Percentiles rank a stretch among this genome's conserved stretches.
Conservation (phyloP, 805 yeast species). For the Kodamaea kakaduensis region DNA sequence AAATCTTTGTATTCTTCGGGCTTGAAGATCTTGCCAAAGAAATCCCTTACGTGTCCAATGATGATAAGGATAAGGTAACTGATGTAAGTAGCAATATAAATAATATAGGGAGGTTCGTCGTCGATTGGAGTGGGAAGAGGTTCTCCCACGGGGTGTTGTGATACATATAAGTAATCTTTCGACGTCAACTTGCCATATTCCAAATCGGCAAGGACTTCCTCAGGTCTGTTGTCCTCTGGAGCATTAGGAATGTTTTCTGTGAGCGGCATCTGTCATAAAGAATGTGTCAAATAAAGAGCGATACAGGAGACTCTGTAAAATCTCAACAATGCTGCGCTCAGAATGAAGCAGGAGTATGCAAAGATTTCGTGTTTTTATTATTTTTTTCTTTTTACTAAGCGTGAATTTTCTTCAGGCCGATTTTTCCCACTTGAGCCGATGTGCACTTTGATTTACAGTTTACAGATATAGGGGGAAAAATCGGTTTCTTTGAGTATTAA, state of each 20-base stretch:
- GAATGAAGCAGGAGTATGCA: background rate
- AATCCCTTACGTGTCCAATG: slow-evolving; percentile 88
- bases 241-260: slow-evolving; percentile 33
- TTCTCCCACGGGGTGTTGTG: slow-evolving; percentile 52
- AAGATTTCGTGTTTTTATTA: slow-evolving; percentile 4
- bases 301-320: slow-evolving; percentile 6
- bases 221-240: slow-evolving; percentile 32
- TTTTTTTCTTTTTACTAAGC: slow-evolving; percentile 5
- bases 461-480: slow-evolving; percentile 1
- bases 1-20: slow-evolving; percentile 63
- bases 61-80: slow-evolving; percentile 80
- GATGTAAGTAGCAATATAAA: slow-evolving; percentile 77
- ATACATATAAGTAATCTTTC: slow-evolving; percentile 58
- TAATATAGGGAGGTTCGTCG: slow-evolving; percentile 85
- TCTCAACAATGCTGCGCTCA: background rate
- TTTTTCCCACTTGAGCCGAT: background rate
- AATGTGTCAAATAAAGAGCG: background rate
- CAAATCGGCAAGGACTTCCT: slow-evolving; percentile 40
- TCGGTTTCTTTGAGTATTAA: too few species aligned
- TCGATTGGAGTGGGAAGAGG: slow-evolving; percentile 60
- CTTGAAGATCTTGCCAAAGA: slow-evolving; percentile 70
- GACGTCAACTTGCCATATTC: slow-evolving; percentile 75
- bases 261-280: slow-evolving; percentile 4
- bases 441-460: background rate
- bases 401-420: background rate